These are phyloP conservation scores for Phytopythium aichiense DNA, from an alignment of 352 stramenopile species.

Conservation along the genomic window DNA sequence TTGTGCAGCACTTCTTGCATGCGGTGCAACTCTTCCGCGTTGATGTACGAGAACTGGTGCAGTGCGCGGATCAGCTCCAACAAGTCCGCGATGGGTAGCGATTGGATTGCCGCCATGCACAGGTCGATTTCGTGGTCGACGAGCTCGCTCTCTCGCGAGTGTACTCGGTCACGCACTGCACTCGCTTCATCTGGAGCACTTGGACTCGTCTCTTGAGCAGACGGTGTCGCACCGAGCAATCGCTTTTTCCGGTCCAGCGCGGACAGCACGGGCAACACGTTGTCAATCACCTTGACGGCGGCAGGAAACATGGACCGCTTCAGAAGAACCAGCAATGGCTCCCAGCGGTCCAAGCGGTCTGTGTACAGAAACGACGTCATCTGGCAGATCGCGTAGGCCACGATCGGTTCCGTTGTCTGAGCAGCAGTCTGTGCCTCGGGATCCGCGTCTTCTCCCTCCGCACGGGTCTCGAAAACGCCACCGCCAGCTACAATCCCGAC, in stretches of 20 bases:
- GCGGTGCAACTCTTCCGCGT: conserved; percentile 53
- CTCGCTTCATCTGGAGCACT: not conserved
- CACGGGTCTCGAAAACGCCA: not conserved
- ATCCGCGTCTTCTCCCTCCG: conserved; percentile 3
- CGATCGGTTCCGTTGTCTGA: conserved; percentile 72
- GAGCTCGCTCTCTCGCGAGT: conserved; percentile 5
- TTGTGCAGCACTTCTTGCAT: conserved; percentile 80
- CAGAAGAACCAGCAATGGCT: conserved; percentile 69
- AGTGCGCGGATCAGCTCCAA: conserved; percentile 50
- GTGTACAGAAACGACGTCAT: conserved; percentile 72
- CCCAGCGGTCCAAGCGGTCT: conserved; percentile 76
- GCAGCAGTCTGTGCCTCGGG: conserved; percentile 29
- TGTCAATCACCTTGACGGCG: conserved; percentile 68
- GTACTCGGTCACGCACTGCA: not conserved
- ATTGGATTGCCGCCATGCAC: conserved; percentile 75
- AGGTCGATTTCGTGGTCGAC: conserved; percentile 54
- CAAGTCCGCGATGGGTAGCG: conserved; percentile 61
- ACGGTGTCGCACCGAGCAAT: conserved; percentile 13
- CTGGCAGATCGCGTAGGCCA: conserved; percentile 84
- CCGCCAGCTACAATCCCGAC: not conserved
- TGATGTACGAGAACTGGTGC: conserved; percentile 74
- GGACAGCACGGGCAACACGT: conserved; percentile 63
- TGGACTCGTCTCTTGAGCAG: conserved; percentile 8
- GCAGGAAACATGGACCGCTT: conserved; percentile 60
- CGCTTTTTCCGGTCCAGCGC: conserved; percentile 42